These are phyloP conservation scores for Calonectria crousiana DNA, from an alignment of 2,329 filamentous ascomycete genomes.

Conservation along the genomic window DNA sequence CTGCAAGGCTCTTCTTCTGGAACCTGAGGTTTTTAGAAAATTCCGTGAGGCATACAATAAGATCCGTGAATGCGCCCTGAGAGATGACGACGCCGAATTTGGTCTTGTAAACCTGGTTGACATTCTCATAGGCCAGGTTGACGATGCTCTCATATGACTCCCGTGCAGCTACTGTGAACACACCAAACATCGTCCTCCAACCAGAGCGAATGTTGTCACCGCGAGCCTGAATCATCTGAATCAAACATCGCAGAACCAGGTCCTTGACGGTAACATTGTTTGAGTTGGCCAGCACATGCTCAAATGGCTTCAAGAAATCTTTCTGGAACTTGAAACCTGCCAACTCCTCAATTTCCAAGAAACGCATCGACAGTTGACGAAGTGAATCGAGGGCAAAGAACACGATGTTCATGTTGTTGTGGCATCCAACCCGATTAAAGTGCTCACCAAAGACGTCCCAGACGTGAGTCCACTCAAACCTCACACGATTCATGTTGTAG, in stretches of 20 bases:
- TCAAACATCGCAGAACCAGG: constrained; percentile 93
- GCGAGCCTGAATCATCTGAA: constrained; percentile 98
- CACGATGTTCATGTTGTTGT: constrained; percentile 95
- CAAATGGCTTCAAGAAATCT: constrained; percentile 97
- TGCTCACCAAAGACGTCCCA: constrained; percentile 98
- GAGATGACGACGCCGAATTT: constrained; percentile 96
- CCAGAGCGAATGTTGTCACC: constrained; percentile 98
- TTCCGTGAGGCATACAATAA: constrained; percentile 95
- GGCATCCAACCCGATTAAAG: constrained; percentile 97
- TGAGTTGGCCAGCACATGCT: constrained; percentile 96
- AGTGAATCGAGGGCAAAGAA: constrained; percentile 98
- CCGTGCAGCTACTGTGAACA: constrained; percentile 94
- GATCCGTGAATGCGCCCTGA: constrained; percentile 95
- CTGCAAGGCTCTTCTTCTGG: constrained; percentile 97
- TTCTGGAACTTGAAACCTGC: constrained; percentile 99
- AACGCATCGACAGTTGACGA: constrained; percentile 96
- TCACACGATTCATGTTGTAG: constrained; percentile 99
- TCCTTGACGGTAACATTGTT: constrained; percentile 94
- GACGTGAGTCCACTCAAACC: constrained; percentile 98
- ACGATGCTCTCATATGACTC: constrained; percentile 97
- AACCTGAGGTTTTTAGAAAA: constrained; percentile 99
- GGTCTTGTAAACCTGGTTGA: constrained; percentile 94
- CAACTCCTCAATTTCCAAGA: constrained; percentile 97
- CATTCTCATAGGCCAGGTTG: constrained; percentile 96
- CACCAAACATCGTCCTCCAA: constrained; percentile 99